phyloP scores from a whole-genome alignment of 2,329 filamentous ascomycete genomes.

The Teratosphaeria destructans region DNA sequence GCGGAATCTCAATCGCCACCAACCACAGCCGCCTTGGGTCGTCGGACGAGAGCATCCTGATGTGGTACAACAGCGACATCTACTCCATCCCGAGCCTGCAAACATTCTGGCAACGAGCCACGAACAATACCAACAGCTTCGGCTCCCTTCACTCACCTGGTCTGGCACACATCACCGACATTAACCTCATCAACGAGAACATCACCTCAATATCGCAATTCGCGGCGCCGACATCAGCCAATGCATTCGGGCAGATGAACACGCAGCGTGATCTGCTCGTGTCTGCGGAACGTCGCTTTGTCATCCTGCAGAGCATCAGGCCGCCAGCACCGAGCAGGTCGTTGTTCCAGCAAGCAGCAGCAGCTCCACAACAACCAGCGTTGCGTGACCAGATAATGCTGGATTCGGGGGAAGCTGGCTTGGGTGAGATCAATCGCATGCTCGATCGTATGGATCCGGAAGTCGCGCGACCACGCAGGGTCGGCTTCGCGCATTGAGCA shows the following conservation, averaged over 20 bases:
- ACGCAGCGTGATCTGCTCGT: constrained; percentile 35
- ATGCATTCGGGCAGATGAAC: constrained; percentile 32
- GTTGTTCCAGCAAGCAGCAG: constrained; percentile 24
- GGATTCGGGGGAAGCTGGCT: constrained; percentile 34
- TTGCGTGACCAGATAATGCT: constrained; percentile 34
- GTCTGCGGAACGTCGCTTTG: constrained; percentile 33
- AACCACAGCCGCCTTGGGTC: constrained; percentile 22
- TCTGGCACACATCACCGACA: constrained; percentile 30
- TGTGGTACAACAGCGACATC: constrained; percentile 37
- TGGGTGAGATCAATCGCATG: constrained; percentile 39
- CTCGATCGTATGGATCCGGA: constrained; percentile 28
- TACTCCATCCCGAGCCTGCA: constrained; percentile 36
- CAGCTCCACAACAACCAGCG: constrained; percentile 13
- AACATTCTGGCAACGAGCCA: constrained; percentile 36
- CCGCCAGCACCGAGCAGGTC: constrained; percentile 22
- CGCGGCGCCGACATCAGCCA: constrained; percentile 19
- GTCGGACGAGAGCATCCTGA: constrained; percentile 34
- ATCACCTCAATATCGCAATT: constrained; percentile 36
- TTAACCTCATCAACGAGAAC: constrained; percentile 32
- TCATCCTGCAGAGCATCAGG: constrained; percentile 29
- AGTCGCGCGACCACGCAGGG: constrained; percentile 18
- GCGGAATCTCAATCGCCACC: constrained; percentile 33
- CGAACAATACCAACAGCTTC: constrained; percentile 17
- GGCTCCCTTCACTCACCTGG: constrained; percentile 33
- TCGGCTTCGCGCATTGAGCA: constrained; percentile 24